Evolutionary conservation across 257 asterid genomes (phyloP), one percentile per base, ranked within the genome.

Genomic region (Penstemon newberryi): DNA sequence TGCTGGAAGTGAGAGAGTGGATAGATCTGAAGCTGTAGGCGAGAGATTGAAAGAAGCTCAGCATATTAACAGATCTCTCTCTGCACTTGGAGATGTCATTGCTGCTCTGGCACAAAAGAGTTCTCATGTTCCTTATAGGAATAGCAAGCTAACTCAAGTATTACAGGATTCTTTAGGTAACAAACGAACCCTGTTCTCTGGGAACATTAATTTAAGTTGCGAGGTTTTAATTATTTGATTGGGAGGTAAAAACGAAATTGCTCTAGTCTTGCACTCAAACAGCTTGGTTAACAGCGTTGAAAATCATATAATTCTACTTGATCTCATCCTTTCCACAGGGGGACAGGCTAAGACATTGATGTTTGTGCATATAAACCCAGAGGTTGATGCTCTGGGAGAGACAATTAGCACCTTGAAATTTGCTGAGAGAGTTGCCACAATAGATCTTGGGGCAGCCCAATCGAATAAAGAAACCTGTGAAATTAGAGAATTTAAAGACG

Each of bases 1-100:
- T 47, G 98, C 98, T 65, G 98, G 98, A 60, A 92, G 98, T 56
- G 96, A 89, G 74, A 81, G 98, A 72, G 96, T 92, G 58, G 94
- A 86, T 77, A 89, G 79, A 80, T 92, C 98, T 41, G 98, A 92
- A 82, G 98, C 96, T 18, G 87, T 82, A 67, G 98, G 98, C 0
- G 98, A 89, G 77, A 87, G 98, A 77, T 67, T 92, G 65, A 92
- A 89, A 82, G 98, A 92, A 83, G 98, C 98, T 15, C 98, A 92
- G 57, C 90, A 91, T 66, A 91, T 91, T 66, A 91, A 91, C 82
- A 83, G 72, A 75, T 91, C 98, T 60, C 90, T 91, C 11, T 89
- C 96, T 55, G 98, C 98, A 15, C 85, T 91, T 18, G 96, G 98
- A 66, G 98, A 91, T 78, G 98, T 92, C 79, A 84, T 92, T 67